Evolutionary conservation across 768 basidiomycete genomes (phyloP), one percentile per base, ranked within the genome.

Genomic region (Leucocoprinus sp.): DNA sequence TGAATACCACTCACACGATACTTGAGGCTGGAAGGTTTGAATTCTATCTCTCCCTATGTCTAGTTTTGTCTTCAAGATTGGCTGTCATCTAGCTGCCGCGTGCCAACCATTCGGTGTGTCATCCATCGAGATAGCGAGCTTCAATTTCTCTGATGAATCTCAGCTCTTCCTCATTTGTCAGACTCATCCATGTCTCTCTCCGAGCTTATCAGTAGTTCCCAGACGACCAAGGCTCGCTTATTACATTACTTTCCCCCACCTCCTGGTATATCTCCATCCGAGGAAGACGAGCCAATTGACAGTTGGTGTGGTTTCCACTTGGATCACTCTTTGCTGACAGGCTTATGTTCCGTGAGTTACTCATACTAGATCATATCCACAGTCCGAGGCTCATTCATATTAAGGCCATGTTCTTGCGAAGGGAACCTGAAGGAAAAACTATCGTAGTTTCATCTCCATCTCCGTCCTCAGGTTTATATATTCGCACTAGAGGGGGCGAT

Each of bases 241-340:
- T 69, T 99, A n/a, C 95, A 99, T 59, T 99, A 99, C 63, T 99
- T 93, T 56, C 87, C 95, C 12, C 80, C 82, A 8, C 57, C 72
- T 21, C 60, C 72, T 1, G 71, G 64, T 37, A 55, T 52, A 15
- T 51, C 60, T 15, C 51, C 55, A 4, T 63, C 67, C 0, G 49
- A 58, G 3, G 75, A 81, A 27, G 76, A 83, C 51, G 82, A 81
- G 38, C 69, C 80, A 1, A 65, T 91, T 22, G 91, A 96, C 52
- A 87, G 80, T 52, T 93, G 90, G 79, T 98, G 95, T 65, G 95
- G 95, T 14, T 92, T 92, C 55, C 95, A 98, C 62, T 69, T 92
- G 17, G 96, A 99, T 58, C 92, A 97, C 56, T 84, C 84, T 6
- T 62, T 91, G 29, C 64, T 99, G 45, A 99, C 96, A 1, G 96